Conservation (phyloP, 2,329 filamentous ascomycete genomes). For the Bipolaris zeicola region DNA sequence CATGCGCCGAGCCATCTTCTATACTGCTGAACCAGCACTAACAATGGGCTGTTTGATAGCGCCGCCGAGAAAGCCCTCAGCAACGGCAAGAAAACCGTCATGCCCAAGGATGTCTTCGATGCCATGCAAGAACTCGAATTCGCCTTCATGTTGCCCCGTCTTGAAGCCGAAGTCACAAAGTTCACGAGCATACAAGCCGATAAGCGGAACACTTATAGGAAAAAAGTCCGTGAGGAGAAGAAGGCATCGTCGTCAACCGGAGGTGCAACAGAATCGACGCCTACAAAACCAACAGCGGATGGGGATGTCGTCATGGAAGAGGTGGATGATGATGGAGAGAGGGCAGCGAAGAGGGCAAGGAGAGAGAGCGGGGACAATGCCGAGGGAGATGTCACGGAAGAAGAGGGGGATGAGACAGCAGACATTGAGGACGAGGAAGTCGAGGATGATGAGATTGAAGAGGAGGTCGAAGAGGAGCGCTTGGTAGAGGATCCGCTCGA, state of each 20-base stretch:
- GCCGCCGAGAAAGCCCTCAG: constrained; percentile 72
- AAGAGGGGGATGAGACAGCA: constrained; percentile 48
- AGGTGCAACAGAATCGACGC: constrained; percentile 1
- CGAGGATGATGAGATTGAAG: constrained; percentile 60
- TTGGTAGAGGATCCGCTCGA: constrained; percentile 51
- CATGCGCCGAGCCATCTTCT: not conserved
- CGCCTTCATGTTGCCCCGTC: constrained; percentile 68
- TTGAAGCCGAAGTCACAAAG: constrained; percentile 78
- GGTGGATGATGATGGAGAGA: constrained; percentile 48
- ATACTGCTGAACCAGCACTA: not conserved
- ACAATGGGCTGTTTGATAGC: constrained; percentile 51
- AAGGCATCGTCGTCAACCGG: constrained; percentile 21
- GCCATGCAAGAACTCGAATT: constrained; percentile 80
- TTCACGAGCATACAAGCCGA: constrained; percentile 75
- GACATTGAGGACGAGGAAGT: constrained; percentile 58
- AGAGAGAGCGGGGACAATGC: constrained; percentile 44
- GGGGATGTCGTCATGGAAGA: constrained; percentile 13
- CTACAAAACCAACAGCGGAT: constrained; percentile 1
- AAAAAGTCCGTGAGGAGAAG: constrained; percentile 71
- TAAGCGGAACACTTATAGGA: constrained; percentile 74
- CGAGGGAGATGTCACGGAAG: constrained; percentile 48
- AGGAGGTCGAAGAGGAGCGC: constrained; percentile 60
- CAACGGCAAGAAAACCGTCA: constrained; percentile 78
- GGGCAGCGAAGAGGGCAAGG: constrained; percentile 58
- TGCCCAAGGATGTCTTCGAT: constrained; percentile 75